Evolutionary conservation across 1,139 yeast species (phyloP).

Genomic region (Geotrichum australiense): DNA sequence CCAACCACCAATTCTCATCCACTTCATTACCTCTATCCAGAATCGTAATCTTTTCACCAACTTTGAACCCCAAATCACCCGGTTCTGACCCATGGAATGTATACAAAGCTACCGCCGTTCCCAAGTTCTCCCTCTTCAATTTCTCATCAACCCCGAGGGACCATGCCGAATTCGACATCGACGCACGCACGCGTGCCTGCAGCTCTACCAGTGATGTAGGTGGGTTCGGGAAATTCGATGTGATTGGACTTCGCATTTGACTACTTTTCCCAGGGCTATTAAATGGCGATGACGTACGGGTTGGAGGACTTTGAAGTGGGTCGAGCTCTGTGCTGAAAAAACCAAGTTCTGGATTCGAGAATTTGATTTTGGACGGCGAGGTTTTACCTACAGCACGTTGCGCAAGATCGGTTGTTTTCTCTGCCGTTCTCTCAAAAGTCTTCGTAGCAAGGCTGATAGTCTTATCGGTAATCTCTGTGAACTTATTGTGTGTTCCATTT

Average conservation of each 20-base stretch:
- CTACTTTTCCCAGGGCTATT: constrained; percentile 1
- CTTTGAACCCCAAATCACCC: constrained; percentile 46
- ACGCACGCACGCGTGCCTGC: constrained; percentile 18
- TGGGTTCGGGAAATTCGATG: constrained; percentile 8
- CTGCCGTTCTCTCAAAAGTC: constrained; percentile 20
- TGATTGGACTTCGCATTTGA: constrained; percentile 16
- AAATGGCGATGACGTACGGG: not conserved
- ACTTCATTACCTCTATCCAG: constrained; percentile 36
- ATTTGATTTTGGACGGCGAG: constrained; percentile 13
- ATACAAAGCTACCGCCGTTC: constrained; percentile 25
- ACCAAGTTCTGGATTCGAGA: constrained; percentile 17
- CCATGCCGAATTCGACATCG: constrained; percentile 19
- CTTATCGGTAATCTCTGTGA: constrained; percentile 21
- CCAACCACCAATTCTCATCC: constrained; percentile 57
- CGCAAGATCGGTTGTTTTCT: constrained; percentile 18
- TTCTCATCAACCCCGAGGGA: constrained; percentile 5
- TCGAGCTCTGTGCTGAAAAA: constrained; percentile 18
- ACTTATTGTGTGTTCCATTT: constrained; percentile 20
- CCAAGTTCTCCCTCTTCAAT: not conserved
- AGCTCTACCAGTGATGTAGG: constrained; percentile 13
- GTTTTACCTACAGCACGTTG: constrained; percentile 14
- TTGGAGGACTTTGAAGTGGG: constrained; percentile 6
- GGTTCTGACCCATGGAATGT: constrained; percentile 36
- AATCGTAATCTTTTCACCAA: constrained; percentile 45
- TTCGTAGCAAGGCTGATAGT: not conserved